Percentiles rank a stretch among this genome's conserved stretches.
These are phyloP conservation scores for Cladorrhinum sp. DNA, from an alignment of 2,329 filamentous ascomycete genomes.

Conservation along the genomic window DNA sequence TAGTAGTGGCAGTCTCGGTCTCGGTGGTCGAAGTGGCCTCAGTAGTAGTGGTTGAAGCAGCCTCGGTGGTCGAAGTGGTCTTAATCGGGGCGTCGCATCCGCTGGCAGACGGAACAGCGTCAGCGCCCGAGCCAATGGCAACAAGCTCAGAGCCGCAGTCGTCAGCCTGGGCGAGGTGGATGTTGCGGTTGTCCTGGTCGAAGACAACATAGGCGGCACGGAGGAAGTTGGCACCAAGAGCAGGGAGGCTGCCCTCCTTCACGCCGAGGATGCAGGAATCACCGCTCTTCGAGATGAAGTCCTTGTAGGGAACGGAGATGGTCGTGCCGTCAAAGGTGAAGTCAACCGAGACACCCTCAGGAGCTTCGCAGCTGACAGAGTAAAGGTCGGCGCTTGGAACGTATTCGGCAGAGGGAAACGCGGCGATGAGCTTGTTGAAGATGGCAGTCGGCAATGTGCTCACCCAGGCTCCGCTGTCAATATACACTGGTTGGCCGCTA, in stretches of 20 bases:
- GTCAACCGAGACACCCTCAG: slow-evolving; percentile 15
- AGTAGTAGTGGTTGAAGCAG: neutral
- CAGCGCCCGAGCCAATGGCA: slow-evolving; percentile 39
- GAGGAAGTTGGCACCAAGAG: slow-evolving; percentile 46
- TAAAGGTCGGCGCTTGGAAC: slow-evolving; percentile 5
- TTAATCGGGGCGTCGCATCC: slow-evolving; percentile 2
- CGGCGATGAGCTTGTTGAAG: slow-evolving; percentile 16
- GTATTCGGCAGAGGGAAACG: slow-evolving; percentile 12
- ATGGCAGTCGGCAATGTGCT: slow-evolving; percentile 18
- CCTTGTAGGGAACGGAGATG: slow-evolving; percentile 21
- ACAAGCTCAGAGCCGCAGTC: slow-evolving; percentile 40
- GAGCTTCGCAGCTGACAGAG: slow-evolving; percentile 15
- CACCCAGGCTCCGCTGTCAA: slow-evolving; percentile 20
- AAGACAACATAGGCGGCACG: slow-evolving; percentile 44
- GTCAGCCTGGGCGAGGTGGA: slow-evolving; percentile 37
- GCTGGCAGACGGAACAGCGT: slow-evolving; percentile 26
- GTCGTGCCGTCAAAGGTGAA: slow-evolving; percentile 20
- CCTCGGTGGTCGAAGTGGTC: neutral
- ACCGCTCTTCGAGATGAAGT: slow-evolving; percentile 19
- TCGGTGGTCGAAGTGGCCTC: neutral
- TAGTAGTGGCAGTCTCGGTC: neutral
- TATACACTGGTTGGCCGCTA: slow-evolving; percentile 9
- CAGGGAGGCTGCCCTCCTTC: slow-evolving; percentile 17
- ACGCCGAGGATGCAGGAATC: slow-evolving; percentile 21
- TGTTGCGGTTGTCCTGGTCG: slow-evolving; percentile 39